Evolutionary conservation across 441 rosid genomes (phyloP), one percentile per base, ranked within the genome.

Genomic region (Hypseocharis bilobata): DNA sequence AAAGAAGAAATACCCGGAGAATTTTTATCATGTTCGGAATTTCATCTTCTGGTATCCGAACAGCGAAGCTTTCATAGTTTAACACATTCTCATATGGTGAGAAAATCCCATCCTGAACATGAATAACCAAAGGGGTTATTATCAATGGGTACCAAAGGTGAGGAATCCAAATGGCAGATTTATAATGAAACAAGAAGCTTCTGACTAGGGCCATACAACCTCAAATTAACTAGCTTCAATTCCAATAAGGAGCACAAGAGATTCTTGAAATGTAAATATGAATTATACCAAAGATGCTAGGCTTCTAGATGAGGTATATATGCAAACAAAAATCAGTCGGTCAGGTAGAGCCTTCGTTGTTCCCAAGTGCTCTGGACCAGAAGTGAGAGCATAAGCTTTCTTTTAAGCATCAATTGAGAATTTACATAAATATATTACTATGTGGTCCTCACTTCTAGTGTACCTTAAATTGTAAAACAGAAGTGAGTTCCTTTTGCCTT

Each of bases 31-130:
- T 66, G 76, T 86, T 88, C 56, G 97, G 91, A 75, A 92, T 92
- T 74, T 86, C 92, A 74, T 85, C 94, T 79, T 92, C 98, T 6
- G 27, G 64, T 25, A 92, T 70, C 60, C 98, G 83, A 67, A 92
- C 88, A 1, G 96, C 91, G 77, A 92, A 92, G 83, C 97, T 92
- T 63, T 88, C 92, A 59, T 88, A 92, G 70, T 88, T 89, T 73
- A 92, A 89, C 38, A 90, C 76, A 83, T 90, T 92, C 81, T 92
- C 97, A 22, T 88, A 92, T 4, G 98, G 96, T 65, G 90, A 77
- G 80, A 82, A 92, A 65, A 92, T 92, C 74, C 96, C 97, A 76
- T 92, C 97, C 98, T 92, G 70, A 63, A 45, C 45, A 75, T 66
- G 64, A 60, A 66, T 54, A 75, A 77, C 44, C 54, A 70, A 66